Base-by-base conservation (phyloP, 192 early-diverging fungal species). In the Mortierella alpina region DNA sequence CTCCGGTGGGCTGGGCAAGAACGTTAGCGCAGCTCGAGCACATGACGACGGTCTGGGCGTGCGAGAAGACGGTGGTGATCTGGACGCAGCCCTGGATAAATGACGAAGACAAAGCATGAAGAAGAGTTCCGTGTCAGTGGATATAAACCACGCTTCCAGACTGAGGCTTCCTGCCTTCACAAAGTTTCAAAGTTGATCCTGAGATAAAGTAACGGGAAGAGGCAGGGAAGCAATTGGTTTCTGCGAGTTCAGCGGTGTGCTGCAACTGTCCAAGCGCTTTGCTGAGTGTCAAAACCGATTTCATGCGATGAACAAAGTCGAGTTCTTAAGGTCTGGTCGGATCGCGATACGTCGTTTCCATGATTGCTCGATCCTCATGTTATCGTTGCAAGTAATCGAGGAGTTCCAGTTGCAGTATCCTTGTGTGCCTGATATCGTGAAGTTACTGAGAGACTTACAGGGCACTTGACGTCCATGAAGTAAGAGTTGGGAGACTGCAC, bases 11-110 rank as follows among this genome's bases (percentile, higher is more conserved):
- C 88, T 98, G 97, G 89, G 95, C 97, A 81, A 99, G 93, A 72
- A 99, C 97, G 80, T 95, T 96, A 75, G 94, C 90, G 91, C 98
- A 99, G 71, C 93, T 92, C 70, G 91, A 87, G 92, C 98, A 99
- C 66, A 97, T 84, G 65, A 99, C 98, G 62, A 99, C 98, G 75
- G 96, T 96, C 87, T 99, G 97, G 84, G 97, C 96, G 88, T 99
- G 97, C 88, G 91, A 93, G 93, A 99, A 99, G 82, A 99, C 96
- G 82, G 96, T 98, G 87, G 96, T 98, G 88, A 99, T 97, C 85
- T 93, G 90, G 85, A 95, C 92, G 92, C 97, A 98, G 61, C 94
- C 93, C 93, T 78, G 63, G 42, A 55, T 23, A 40, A 57, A 46
- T 3, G 46, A 41, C 63, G 57, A 39, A 15, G 3, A 54, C 5